Evolutionary conservation across 139 green algal genomes (phyloP), one percentile per base, ranked within the genome.

Genomic region (Ettlia oleoabundans): DNA sequence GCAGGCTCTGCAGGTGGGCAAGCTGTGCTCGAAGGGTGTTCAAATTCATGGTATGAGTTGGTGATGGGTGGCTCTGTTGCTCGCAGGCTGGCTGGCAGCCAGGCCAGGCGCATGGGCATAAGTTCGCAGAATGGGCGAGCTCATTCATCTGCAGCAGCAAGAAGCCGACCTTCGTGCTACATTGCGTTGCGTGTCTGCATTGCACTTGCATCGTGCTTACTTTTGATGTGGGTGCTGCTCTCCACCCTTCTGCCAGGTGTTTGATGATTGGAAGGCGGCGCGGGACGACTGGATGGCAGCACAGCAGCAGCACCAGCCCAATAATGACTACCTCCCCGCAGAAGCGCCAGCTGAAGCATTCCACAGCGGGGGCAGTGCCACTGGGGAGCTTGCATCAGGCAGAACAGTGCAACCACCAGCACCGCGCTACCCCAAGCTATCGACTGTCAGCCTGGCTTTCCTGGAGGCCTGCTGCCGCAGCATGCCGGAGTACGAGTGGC

Each of bases 191-290:
- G 30, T 77, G 40, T 41, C 40, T 26, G 28, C 26, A 33, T 42
- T 21, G 37, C 22, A 61, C 28, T 55, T 32, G 28, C 37, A 47
- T 35, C 22, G n/a, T 5, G 19, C 33, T 35, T 15, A 35, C n/a
- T n/a, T 28, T 65, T 8, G 19, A 64, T n/a, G n/a, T n/a, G n/a
- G n/a, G n/a, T n/a, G n/a, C n/a, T n/a, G n/a, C n/a, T 68, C 33
- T 66, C 38, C 2, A 6, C 10, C 21, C 22, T 58, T 0, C 63
- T 19, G 33, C 26, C 84, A 88, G 82, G 80, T 92, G 21, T 93
- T 92, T 84, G 89, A 93, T 80, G 89, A 93, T 37, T 92, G 84
- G 86, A 93, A 92, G 85, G 66, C 66, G 8, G 88, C 83, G 0
- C 38, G 41, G 1, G 53, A 63, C 4, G 40, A 30, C n/a, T 86